Conservation (phyloP, 1,139 yeast genomes). For the Scheffersomyces parashehatae region DNA sequence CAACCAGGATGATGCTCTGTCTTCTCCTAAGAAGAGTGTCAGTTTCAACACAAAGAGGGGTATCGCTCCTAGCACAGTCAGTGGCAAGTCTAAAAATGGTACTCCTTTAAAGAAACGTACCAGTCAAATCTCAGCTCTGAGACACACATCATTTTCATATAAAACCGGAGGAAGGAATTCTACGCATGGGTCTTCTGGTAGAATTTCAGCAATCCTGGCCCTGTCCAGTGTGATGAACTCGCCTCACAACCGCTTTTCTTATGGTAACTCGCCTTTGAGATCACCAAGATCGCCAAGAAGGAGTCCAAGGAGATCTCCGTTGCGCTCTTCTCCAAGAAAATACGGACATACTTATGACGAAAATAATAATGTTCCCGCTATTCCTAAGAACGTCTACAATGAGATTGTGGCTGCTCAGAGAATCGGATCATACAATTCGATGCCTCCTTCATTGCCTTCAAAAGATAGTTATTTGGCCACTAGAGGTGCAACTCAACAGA, state of each 20-base stretch:
- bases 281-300: constrained; percentile 17
- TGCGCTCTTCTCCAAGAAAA: constrained; percentile 15
- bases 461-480: constrained; percentile 27
- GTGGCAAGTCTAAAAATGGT: constrained; percentile 15
- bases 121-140: constrained; percentile 17
- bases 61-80: constrained; percentile 13
- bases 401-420: constrained; percentile 45
- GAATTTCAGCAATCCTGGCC: constrained; percentile 25
- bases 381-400: constrained; percentile 49
- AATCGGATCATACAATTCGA: constrained; percentile 21
- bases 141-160: constrained; percentile 21
- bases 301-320: constrained; percentile 20
- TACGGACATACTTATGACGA: constrained; percentile 27
- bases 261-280: constrained; percentile 9
- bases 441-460: constrained; percentile 46
- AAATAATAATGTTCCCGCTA: constrained; percentile 28
- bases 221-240: constrained; percentile 39
- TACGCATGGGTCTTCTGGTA: constrained; percentile 12
- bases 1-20: constrained; percentile 37
- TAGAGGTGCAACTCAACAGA: constrained; percentile 7
- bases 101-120: constrained; percentile 18
- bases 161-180: constrained; percentile 23
- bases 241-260: constrained; percentile 15
- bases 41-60: constrained; percentile 23
- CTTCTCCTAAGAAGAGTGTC: constrained; percentile 17